Conservation (phyloP, 2,329 filamentous ascomycete species). For the Orbilia ellipsospora region DNA sequence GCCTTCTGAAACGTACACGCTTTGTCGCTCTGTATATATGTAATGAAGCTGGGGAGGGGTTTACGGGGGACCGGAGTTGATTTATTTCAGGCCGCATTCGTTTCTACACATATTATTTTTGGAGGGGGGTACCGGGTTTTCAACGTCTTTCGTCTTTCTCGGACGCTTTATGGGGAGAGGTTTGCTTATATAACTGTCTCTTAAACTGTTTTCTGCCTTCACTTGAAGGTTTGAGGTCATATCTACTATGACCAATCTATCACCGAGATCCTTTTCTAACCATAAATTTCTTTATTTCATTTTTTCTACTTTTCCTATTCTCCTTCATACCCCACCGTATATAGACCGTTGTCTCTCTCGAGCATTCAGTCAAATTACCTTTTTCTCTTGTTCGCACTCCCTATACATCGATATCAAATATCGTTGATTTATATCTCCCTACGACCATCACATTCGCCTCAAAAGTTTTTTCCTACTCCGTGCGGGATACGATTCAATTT, state of each 20-base stretch:
- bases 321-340: constrained; percentile 9
- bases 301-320: constrained; percentile 7
- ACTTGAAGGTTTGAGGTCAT: not conserved
- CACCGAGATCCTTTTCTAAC: constrained; percentile 3
- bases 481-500: constrained; percentile 35
- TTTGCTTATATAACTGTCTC: constrained; percentile 14
- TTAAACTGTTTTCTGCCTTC: constrained; percentile 1
- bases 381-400: constrained; percentile 1
- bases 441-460: not conserved
- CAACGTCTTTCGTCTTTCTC: constrained; percentile 13
- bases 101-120: constrained; percentile 21
- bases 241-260: not conserved
- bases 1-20: not conserved
- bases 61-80: constrained; percentile 46
- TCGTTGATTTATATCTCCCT: constrained; percentile 7
- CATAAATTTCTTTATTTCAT: not conserved
- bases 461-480: constrained; percentile 41
- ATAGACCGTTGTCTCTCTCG: constrained; percentile 20
- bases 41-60: constrained; percentile 46
- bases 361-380: not conserved
- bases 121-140: constrained; percentile 4
- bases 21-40: constrained; percentile 47
- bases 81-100: constrained; percentile 35
- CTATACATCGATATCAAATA: not conserved
- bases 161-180: constrained; percentile 4